Percentiles rank a stretch among this genome's conserved stretches.
phyloP scores from a whole-genome alignment of 441 rosid species.

The Pelargonium fulgidum region DNA sequence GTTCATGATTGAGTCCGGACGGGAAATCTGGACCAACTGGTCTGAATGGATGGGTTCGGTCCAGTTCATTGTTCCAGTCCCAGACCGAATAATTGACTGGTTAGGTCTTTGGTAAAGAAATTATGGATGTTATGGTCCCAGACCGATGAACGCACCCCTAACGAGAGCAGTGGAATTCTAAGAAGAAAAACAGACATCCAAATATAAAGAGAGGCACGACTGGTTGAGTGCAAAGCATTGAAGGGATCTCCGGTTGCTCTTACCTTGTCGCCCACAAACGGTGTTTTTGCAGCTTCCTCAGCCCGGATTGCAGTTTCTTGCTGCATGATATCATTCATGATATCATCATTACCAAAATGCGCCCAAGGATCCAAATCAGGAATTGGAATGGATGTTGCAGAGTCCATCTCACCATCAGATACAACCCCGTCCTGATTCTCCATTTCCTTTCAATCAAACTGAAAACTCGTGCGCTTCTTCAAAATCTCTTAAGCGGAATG shows the following conservation, averaged over 20 bases:
- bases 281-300: constrained; percentile 45
- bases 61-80: no score
- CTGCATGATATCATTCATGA: constrained; percentile 34
- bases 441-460: constrained; percentile 20
- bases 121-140: no score
- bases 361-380: constrained; percentile 43
- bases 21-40: no score
- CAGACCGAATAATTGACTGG: no score
- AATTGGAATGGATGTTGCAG: constrained; percentile 23
- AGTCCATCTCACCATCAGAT: constrained; percentile 27
- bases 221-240: neutral
- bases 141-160: no score
- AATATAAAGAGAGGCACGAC: neutral
- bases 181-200: neutral
- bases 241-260: constrained; percentile 10
- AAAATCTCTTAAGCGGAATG: neutral
- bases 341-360: constrained; percentile 30
- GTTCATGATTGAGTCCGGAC: no score
- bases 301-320: constrained; percentile 47
- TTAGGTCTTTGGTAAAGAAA: no score
- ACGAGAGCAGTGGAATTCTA: neutral
- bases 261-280: constrained; percentile 71
- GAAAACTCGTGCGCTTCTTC: neutral
- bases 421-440: constrained; percentile 38
- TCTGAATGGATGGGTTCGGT: no score